Conservation (phyloP, 1,284 basidiomycete species). For the Ustilago cynodontis region DNA sequence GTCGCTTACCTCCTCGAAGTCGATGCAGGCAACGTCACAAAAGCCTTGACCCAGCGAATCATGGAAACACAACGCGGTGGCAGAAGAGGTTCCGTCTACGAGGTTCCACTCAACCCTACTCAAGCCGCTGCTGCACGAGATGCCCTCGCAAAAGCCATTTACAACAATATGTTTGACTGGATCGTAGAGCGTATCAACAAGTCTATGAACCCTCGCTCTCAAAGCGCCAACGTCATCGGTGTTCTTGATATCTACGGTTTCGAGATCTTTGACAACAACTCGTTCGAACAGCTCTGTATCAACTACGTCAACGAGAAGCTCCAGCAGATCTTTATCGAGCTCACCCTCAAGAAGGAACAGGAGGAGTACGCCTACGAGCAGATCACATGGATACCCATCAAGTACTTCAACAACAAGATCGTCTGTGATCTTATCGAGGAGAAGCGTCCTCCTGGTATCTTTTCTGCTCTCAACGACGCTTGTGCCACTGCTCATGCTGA, state of each 20-base stretch:
- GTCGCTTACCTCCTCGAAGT: slow-evolving; percentile 94
- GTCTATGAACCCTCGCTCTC: slow-evolving; percentile 86
- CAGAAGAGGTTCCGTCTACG: slow-evolving; percentile 91
- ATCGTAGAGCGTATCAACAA: slow-evolving; percentile 96
- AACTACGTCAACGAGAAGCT: slow-evolving; percentile 99
- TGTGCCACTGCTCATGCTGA: slow-evolving; percentile 98
- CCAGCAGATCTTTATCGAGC: slow-evolving; percentile 97
- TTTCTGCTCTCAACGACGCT: slow-evolving; percentile 97
- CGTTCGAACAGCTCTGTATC: slow-evolving; percentile 99
- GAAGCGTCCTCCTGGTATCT: slow-evolving; percentile 93
- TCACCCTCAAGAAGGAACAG: slow-evolving; percentile 98
- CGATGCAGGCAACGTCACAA: slow-evolving; percentile 82
- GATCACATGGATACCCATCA: slow-evolving; percentile 99
- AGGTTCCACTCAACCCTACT: slow-evolving; percentile 93
- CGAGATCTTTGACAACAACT: slow-evolving; percentile 99
- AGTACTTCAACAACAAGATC: slow-evolving; percentile 74
- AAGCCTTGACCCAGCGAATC: slow-evolving; percentile 85
- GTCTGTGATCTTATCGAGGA: slow-evolving; percentile 99
- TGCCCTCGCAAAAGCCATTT: slow-evolving; percentile 94
- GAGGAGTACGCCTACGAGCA: slow-evolving; percentile 98
- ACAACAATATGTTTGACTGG: slow-evolving; percentile 99
- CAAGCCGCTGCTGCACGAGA: slow-evolving; percentile 91
- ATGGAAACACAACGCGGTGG: slow-evolving; percentile 87
- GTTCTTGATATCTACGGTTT: slow-evolving; percentile 93
- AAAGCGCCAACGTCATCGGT: slow-evolving; percentile 86